These are phyloP conservation scores for Annulohypoxylon truncatum DNA, from an alignment of 2,329 filamentous ascomycete species.

Conservation along the genomic window DNA sequence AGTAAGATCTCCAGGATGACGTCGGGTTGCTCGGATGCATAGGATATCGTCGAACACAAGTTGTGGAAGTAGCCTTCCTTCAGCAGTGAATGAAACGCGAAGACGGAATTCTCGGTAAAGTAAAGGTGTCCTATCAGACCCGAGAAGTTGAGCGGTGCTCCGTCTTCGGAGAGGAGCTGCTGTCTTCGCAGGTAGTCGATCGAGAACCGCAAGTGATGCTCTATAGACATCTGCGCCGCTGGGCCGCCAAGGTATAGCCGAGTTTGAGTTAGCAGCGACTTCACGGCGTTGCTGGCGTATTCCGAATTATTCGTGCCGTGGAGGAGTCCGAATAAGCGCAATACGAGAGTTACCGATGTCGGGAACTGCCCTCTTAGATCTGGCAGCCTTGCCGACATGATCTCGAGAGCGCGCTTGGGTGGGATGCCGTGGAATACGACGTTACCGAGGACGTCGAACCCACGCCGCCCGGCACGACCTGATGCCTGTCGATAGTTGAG, in stretches of 20 bases:
- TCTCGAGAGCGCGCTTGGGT: slow-evolving; percentile 69
- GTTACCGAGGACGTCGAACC: slow-evolving; percentile 84
- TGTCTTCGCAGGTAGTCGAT: slow-evolving; percentile 82
- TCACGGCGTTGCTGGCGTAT: slow-evolving; percentile 71
- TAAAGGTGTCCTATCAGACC: slow-evolving; percentile 78
- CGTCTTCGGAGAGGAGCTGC: slow-evolving; percentile 69
- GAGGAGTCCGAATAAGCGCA: slow-evolving; percentile 75
- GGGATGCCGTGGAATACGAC: slow-evolving; percentile 79
- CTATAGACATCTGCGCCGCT: slow-evolving; percentile 73
- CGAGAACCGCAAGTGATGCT: slow-evolving; percentile 83
- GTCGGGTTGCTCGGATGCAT: slow-evolving; percentile 51
- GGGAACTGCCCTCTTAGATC: slow-evolving; percentile 83
- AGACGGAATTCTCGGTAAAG: slow-evolving; percentile 79
- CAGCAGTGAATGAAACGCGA: slow-evolving; percentile 80
- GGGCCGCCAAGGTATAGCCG: slow-evolving; percentile 77
- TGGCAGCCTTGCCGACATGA: slow-evolving; percentile 79
- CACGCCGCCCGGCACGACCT: slow-evolving; percentile 81
- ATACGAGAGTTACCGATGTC: slow-evolving; percentile 76
- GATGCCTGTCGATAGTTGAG: slow-evolving; percentile 82
- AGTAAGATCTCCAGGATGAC: slow-evolving; percentile 72
- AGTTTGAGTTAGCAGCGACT: slow-evolving; percentile 75
- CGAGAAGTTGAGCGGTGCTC: slow-evolving; percentile 77
- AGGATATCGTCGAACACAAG: slow-evolving; percentile 68
- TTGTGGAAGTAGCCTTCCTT: slow-evolving; percentile 75
- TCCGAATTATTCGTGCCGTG: slow-evolving; percentile 72